Percentiles rank a stretch among this genome's conserved stretches.
Evolutionary conservation across 2,329 filamentous ascomycete genomes (phyloP).

Genomic region (Trichoderma lentiforme): DNA sequence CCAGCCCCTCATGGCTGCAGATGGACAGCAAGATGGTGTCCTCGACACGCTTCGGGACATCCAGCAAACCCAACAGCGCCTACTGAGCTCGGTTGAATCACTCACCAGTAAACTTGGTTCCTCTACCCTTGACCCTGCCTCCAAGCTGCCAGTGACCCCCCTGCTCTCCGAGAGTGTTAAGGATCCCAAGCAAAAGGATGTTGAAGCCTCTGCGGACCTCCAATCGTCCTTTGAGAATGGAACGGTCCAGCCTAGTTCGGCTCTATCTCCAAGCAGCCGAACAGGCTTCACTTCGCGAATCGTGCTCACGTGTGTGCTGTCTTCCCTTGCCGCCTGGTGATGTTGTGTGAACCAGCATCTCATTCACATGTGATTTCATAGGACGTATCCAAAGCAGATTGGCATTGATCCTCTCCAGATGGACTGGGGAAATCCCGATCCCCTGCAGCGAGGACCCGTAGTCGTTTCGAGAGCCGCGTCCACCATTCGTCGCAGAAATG

Average conservation of each 20-base stretch:
- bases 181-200: not conserved
- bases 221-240: slow-evolving; percentile 1
- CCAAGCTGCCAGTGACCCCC: not conserved
- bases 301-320: slow-evolving; percentile 47
- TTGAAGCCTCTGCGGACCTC: not conserved
- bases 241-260: not conserved
- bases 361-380: slow-evolving; percentile 26
- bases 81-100: slow-evolving; percentile 41
- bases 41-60: slow-evolving; percentile 38
- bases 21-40: slow-evolving; percentile 25
- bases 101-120: slow-evolving; percentile 32
- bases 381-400: slow-evolving; percentile 88
- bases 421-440: slow-evolving; percentile 80
- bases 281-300: slow-evolving; percentile 52
- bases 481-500: slow-evolving; percentile 78
- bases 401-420: slow-evolving; percentile 89
- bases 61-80: slow-evolving; percentile 40
- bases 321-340: not conserved
- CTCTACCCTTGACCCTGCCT: slow-evolving; percentile 16
- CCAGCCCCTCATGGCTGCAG: slow-evolving; percentile 26
- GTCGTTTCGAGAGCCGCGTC: slow-evolving; percentile 74
- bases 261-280: slow-evolving; percentile 36
- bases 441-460: slow-evolving; percentile 75
- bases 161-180: not conserved
- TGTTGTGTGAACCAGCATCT: not conserved